Evolutionary conservation across 176 grass and related monocot species (phyloP).

Genomic region (Eragrostis nindensis): DNA sequence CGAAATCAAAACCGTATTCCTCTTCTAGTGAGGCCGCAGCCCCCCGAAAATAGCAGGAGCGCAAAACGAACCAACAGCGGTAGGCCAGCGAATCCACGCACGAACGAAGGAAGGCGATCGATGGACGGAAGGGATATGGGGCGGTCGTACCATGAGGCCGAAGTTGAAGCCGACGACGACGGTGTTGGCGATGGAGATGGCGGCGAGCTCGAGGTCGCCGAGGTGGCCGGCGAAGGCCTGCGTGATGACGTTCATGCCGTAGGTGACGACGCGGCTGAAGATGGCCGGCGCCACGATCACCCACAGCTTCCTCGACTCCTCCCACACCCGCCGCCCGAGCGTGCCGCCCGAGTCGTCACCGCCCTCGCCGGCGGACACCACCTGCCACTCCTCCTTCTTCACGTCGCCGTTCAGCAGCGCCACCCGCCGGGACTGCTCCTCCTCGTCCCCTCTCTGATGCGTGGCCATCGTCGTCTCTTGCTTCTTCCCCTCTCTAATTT

Average conservation of each 20-base stretch:
- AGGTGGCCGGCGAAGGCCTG: slow-evolving; percentile 97
- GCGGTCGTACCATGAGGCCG: slow-evolving; percentile 69
- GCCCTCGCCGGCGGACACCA: background rate
- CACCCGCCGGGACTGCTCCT: slow-evolving; percentile 29
- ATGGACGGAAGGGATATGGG: too few species aligned
- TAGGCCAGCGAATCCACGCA: background rate
- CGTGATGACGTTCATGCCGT: slow-evolving; percentile 96
- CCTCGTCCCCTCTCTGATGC: background rate
- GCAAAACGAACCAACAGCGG: background rate
- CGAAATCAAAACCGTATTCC: background rate
- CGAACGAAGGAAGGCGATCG: too few species aligned
- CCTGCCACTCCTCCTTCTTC: slow-evolving; percentile 41
- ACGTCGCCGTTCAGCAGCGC: slow-evolving; percentile 31
- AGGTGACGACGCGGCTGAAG: slow-evolving; percentile 84
- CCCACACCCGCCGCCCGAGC: slow-evolving; percentile 42
- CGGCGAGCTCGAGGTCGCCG: slow-evolving; percentile 92
- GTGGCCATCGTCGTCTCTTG: background rate
- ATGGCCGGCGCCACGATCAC: slow-evolving; percentile 90
- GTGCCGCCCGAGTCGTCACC: background rate
- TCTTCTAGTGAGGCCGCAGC: background rate
- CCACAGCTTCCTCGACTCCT: slow-evolving; percentile 90
- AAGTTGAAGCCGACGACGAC: slow-evolving; percentile 96
- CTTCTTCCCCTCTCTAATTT: too few species aligned
- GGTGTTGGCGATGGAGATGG: slow-evolving; percentile 94
- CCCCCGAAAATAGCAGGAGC: slow-evolving; percentile 12